Conservation (phyloP, 495 filamentous ascomycete species). For the Aspergillus cristatus region DNA sequence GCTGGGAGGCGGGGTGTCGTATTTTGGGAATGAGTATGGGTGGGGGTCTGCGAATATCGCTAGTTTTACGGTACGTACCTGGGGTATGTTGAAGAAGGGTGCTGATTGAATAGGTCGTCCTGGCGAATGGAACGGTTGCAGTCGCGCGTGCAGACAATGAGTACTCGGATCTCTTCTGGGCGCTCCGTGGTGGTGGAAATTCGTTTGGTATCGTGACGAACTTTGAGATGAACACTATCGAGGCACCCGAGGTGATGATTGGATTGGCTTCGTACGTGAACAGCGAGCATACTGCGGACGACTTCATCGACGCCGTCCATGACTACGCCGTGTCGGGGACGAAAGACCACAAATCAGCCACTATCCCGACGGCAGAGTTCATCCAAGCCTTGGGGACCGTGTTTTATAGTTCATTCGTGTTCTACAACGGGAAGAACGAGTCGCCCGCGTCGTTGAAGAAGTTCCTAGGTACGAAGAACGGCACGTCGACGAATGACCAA, state of each 20-base stretch:
- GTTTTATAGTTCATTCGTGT: slow-evolving; percentile 11
- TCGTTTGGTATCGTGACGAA: slow-evolving; percentile 39
- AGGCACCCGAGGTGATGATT: slow-evolving; percentile 21
- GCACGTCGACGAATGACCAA: background rate
- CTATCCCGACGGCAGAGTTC: slow-evolving; percentile 27
- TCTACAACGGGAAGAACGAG: slow-evolving; percentile 13
- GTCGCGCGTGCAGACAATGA: slow-evolving; percentile 19
- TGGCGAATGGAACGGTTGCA: slow-evolving; percentile 14
- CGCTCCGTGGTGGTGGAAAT: slow-evolving; percentile 43
- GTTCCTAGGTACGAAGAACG: background rate
- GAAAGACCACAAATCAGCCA: slow-evolving; percentile 23
- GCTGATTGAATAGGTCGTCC: slow-evolving; percentile 18
- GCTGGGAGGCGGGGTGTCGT: slow-evolving; percentile 21
- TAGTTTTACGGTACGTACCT: slow-evolving; percentile 24
- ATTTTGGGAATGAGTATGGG: slow-evolving; percentile 33
- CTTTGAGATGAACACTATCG: slow-evolving; percentile 18
- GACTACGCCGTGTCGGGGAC: slow-evolving; percentile 18
- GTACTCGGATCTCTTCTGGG: slow-evolving; percentile 37
- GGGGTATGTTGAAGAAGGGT: too few relatives aligned
- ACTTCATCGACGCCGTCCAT: slow-evolving; percentile 19
- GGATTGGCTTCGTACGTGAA: slow-evolving; percentile 11
- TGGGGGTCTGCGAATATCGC: slow-evolving; percentile 30
- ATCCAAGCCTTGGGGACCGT: slow-evolving; percentile 2
- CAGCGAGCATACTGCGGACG: background rate
- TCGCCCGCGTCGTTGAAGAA: background rate